A percentile compares a stretch with the other conserved stretches of the same genome.
Evolutionary conservation across 106 monocot genomes (phyloP).

Genomic region (Allium sativum): DNA sequence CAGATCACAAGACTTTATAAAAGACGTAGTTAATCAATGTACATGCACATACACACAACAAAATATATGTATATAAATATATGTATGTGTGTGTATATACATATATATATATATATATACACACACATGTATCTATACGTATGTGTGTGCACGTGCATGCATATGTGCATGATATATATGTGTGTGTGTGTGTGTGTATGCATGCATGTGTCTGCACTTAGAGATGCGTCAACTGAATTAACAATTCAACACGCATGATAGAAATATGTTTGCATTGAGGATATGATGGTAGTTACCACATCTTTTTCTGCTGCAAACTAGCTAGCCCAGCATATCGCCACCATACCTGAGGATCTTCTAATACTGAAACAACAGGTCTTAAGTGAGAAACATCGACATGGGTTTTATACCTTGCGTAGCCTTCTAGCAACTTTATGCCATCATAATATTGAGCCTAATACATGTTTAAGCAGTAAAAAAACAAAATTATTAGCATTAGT

Average conservation of each 20-base stretch:
- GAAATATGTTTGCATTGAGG: neutral
- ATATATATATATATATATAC: too few species aligned
- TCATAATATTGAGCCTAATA: constrained; percentile 92
- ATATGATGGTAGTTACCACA: constrained; percentile 39
- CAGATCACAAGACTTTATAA: too few species aligned
- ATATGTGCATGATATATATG: too few species aligned
- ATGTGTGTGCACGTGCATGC: too few species aligned
- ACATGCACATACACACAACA: too few species aligned
- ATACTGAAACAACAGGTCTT: constrained; percentile 56
- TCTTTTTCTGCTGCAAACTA: constrained; percentile 77
- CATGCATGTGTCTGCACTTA: too few species aligned
- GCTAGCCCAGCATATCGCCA: constrained; percentile 92
- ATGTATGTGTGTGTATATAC: too few species aligned
- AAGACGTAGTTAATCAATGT: too few species aligned
- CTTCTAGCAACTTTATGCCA: constrained; percentile 78
- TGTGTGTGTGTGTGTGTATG: too few species aligned
- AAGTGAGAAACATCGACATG: constrained; percentile 90
- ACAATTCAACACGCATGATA: neutral
- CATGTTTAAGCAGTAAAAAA: constrained; percentile 6
- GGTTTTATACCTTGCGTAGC: constrained; percentile 68
- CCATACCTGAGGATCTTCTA: constrained; percentile 68
- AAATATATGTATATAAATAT: too few species aligned
- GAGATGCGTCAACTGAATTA: neutral
- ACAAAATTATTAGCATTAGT: neutral
- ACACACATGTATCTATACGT: too few species aligned